A percentile compares a stretch with the other conserved stretches of the same genome.
Conservation (phyloP, 2,329 filamentous ascomycete genomes). For the Cercospora sp. region DNA sequence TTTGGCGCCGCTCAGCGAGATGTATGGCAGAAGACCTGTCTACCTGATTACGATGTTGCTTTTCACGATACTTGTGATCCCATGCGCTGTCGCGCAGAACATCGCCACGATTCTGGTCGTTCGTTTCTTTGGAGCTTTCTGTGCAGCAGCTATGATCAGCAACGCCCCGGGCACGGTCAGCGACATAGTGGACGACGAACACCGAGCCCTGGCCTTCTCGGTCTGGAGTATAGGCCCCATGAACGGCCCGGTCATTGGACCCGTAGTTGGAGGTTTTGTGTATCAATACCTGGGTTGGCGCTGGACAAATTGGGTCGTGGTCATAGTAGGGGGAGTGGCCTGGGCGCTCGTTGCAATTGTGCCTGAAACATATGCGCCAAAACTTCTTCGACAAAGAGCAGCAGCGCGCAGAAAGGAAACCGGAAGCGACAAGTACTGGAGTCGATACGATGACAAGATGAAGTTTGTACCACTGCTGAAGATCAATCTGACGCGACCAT, state of each 20-base stretch:
- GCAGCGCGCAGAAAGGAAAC: constrained; percentile 65
- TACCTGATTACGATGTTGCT: constrained; percentile 65
- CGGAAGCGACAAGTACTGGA: constrained; percentile 73
- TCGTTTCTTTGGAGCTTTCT: constrained; percentile 72
- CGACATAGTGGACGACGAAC: constrained; percentile 78
- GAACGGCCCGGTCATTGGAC: constrained; percentile 57
- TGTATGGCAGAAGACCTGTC: constrained; percentile 66
- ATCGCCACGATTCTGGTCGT: constrained; percentile 68
- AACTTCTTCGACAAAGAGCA: constrained; percentile 67
- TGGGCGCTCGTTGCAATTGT: constrained; percentile 60
- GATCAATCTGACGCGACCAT: constrained; percentile 73
- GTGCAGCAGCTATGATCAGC: constrained; percentile 75
- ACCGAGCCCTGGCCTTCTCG: constrained; percentile 78
- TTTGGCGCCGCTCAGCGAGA: constrained; percentile 71
- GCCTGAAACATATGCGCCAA: constrained; percentile 75
- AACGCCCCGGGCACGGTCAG: constrained; percentile 81
- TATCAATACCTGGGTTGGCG: constrained; percentile 79
- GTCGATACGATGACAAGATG: constrained; percentile 72
- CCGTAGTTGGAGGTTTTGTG: constrained; percentile 75
- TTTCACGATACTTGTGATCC: constrained; percentile 70
- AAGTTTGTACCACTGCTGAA: constrained; percentile 68
- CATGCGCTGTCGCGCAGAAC: constrained; percentile 68
- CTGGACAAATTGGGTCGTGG: constrained; percentile 69
- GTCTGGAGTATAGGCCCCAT: constrained; percentile 82
- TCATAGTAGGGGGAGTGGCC: constrained; percentile 68